Percentiles rank a stretch among this genome's conserved stretches.
phyloP scores from a whole-genome alignment of 257 asterid genomes.

The Ophiorrhiza pumila region DNA sequence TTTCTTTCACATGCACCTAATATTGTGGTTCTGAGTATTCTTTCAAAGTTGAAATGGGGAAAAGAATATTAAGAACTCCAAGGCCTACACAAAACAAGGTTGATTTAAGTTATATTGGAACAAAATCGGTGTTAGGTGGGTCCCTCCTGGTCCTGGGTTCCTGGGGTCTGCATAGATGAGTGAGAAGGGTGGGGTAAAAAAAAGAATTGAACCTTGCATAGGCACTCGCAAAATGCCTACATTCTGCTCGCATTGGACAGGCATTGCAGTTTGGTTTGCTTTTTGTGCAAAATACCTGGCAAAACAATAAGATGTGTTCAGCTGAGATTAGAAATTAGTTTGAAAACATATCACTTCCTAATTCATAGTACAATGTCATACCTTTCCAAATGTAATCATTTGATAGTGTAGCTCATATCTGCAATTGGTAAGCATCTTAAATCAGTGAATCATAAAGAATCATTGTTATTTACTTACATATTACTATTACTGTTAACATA shows the following conservation, averaged over 20 bases:
- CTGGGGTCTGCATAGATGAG: no score
- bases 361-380: conserved; percentile 26
- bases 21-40: no score
- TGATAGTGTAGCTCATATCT: conserved; percentile 57
- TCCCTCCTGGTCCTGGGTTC: no score
- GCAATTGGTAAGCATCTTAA: conserved; percentile 18
- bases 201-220: conserved; percentile 40
- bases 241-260: conserved; percentile 62
- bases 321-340: not conserved
- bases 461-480: not conserved
- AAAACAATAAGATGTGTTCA: conserved; percentile 4
- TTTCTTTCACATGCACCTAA: no score
- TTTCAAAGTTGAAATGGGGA: not conserved
- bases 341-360: conserved; percentile 7
- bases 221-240: conserved; percentile 61
- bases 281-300: conserved; percentile 52
- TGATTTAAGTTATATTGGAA: no score
- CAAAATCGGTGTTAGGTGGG: no score
- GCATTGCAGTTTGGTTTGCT: conserved; percentile 58
- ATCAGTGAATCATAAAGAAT: conserved; percentile 9
- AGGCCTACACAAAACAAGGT: not conserved
- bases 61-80: not conserved
- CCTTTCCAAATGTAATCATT: conserved; percentile 61
- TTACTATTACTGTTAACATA: not conserved
- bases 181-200: no score